Conservation (phyloP, 345 rosid genomes). For the Excoecaria cochinchinensis region DNA sequence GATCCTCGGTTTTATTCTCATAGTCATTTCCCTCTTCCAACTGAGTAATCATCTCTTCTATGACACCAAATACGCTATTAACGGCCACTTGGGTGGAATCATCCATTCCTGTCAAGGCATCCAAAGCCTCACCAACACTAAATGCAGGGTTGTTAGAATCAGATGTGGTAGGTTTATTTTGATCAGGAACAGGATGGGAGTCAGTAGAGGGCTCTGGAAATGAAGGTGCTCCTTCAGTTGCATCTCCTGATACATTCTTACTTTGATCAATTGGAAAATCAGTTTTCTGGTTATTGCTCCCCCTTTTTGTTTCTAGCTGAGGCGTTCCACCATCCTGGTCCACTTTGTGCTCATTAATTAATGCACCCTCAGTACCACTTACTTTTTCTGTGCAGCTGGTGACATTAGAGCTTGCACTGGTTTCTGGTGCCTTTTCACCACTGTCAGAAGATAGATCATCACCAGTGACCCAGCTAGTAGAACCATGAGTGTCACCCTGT, state of each 20-base stretch:
- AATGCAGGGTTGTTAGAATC: conserved; percentile 46
- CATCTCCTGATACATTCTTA: conserved; percentile 33
- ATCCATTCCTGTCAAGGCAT: conserved; percentile 88
- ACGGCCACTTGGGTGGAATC: conserved; percentile 97
- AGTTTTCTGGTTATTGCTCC: conserved; percentile 31
- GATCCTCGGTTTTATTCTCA: conserved; percentile 34
- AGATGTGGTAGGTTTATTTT: conserved; percentile 36
- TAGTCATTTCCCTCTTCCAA: conserved; percentile 56
- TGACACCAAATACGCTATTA: conserved; percentile 88
- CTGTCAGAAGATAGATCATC: conserved; percentile 36
- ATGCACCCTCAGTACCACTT: conserved; percentile 32
- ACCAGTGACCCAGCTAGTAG: conserved; percentile 31
- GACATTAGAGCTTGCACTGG: conserved; percentile 28
- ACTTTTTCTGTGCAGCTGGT: conserved; percentile 33
- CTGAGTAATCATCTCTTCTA: conserved; percentile 82
- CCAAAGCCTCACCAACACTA: conserved; percentile 72
- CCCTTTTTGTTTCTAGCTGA: conserved; percentile 37
- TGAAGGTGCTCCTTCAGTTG: conserved; percentile 40
- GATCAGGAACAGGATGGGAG: conserved; percentile 43
- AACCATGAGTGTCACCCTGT: conserved; percentile 38
- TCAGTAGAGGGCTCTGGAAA: conserved; percentile 46
- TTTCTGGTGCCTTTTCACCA: conserved; percentile 41
- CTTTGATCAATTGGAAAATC: conserved; percentile 47
- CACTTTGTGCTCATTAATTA: conserved; percentile 36
- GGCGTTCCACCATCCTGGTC: conserved; percentile 39